A percentile compares a stretch with the other conserved stretches of the same genome.
phyloP scores from a whole-genome alignment of 441 rosid genomes.

The Jatropha podagrica region DNA sequence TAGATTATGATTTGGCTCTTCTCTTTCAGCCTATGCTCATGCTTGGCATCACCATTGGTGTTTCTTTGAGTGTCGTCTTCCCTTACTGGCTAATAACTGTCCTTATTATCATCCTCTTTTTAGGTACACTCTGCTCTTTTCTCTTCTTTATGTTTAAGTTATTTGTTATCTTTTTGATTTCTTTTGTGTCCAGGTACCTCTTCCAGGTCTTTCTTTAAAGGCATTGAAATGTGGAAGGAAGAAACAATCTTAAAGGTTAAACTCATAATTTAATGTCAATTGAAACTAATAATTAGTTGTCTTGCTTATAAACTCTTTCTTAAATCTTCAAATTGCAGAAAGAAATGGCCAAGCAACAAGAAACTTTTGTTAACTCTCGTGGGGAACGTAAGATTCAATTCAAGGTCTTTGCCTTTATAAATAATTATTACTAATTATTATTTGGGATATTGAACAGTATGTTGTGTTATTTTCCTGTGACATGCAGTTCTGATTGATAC shows the following conservation, averaged over 20 bases:
- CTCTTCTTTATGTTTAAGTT: background rate
- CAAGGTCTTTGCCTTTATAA: background rate
- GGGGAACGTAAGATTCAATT: slow-evolving; percentile 66
- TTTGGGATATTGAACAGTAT: background rate
- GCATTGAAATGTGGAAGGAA: slow-evolving; percentile 82
- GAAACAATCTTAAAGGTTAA: slow-evolving; percentile 70
- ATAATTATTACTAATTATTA: background rate
- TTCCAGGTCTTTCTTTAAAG: slow-evolving; percentile 77
- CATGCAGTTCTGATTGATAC: slow-evolving; percentile 68
- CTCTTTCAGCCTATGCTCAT: slow-evolving; percentile 89
- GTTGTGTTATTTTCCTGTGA: background rate
- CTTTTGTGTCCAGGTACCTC: slow-evolving; percentile 58
- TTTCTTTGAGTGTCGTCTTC: slow-evolving; percentile 83
- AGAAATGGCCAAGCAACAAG: slow-evolving; percentile 50
- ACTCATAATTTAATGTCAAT: background rate
- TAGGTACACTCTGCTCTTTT: slow-evolving; percentile 34
- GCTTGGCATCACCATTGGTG: slow-evolving; percentile 90
- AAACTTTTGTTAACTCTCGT: slow-evolving; percentile 46
- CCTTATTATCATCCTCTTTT: slow-evolving; percentile 81
- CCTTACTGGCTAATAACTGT: slow-evolving; percentile 95
- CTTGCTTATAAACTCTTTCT: background rate
- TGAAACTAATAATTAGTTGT: background rate
- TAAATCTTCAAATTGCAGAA: slow-evolving; percentile 45
- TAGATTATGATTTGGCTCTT: slow-evolving; percentile 89
- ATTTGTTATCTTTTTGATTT: slow-evolving; percentile 13